phyloP scores from a whole-genome alignment of 176 grass and related monocot species.

The Oryza meyeriana region DNA sequence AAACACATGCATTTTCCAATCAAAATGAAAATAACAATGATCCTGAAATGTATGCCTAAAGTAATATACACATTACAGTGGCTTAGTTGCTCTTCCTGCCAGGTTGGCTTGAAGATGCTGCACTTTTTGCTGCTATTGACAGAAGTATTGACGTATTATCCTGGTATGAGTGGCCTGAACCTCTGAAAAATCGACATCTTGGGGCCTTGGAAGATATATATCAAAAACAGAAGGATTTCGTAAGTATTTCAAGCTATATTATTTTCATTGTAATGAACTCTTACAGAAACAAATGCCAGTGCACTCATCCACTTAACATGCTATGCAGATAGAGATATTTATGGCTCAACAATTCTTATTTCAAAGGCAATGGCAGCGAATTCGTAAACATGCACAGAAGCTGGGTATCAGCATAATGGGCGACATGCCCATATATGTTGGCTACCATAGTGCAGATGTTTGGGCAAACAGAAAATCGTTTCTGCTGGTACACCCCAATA shows the following conservation, averaged over 20 bases:
- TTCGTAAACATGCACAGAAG: conserved; percentile 69
- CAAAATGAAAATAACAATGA: neutral
- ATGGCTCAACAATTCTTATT: conserved; percentile 88
- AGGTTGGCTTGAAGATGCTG: conserved; percentile 99
- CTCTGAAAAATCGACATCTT: conserved; percentile 94
- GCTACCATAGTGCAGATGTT: conserved; percentile 96
- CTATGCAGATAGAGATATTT: conserved; percentile 85
- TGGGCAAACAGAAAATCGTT: conserved; percentile 97
- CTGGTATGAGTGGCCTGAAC: conserved; percentile 92
- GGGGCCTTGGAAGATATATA: conserved; percentile 78
- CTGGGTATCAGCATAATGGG: conserved; percentile 91
- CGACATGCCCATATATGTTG: conserved; percentile 99
- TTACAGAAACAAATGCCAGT: neutral
- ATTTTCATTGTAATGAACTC: conserved; percentile 10
- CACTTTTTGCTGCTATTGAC: conserved; percentile 97
- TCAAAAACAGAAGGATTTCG: conserved; percentile 72
- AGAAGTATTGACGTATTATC: conserved; percentile 51
- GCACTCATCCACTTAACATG: neutral
- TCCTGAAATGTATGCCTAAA: neutral
- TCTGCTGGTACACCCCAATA: conserved; percentile 68
- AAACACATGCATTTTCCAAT: neutral
- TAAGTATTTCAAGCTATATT: conserved; percentile 41
- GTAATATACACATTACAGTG: neutral
- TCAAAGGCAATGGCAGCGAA: conserved; percentile 90
- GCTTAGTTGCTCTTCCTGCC: conserved; percentile 25